Evolutionary conservation across 2,329 filamentous ascomycete genomes (phyloP), one percentile per base, ranked within the genome.

Genomic region (Orbilia quercus): DNA sequence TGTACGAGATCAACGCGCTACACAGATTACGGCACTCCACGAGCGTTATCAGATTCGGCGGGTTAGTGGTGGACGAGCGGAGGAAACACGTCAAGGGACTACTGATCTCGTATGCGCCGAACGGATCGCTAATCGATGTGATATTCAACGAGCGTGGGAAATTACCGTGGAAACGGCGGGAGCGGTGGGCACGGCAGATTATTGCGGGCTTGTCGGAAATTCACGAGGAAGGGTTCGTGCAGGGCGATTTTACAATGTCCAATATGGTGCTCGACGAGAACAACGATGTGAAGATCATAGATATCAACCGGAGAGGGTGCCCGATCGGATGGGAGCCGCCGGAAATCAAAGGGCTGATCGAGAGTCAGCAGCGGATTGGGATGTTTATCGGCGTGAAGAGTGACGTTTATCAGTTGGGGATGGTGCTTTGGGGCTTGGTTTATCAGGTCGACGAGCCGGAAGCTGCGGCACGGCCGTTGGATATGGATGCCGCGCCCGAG

Each of bases 311-410:
- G 63, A 86, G 95, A 77, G 95, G 95, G n/a, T 99, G 95, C 78
- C 95, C 95, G 0, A 91, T 98, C 2, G 94, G 94, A 22, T 99
- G 95, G 95, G 95, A 99, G 77, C 93, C 95, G 1, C 95, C 95
- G 2, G 95, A 99, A 81, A 90, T 96, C 64, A 90, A 89, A 14
- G 86, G 87, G 4, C 87, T 98, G 63, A 92, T 98, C 73, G 89
- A 94, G 76, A 93, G 89, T 80, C 91, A 91, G 67, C 93, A 97
- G 80, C 87, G 92, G 28, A 93, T 99, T 59, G 90, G 91, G 48
- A 96, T 98, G 89, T 97, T 96, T 79, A 98, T 99, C 79, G 94
- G 95, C 11, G 92, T 97, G 79, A 99, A 99, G 81, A 96, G 94
- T 0, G 95, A 99, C 81, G 84, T 99, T 0, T 99, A 90, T 78